Base-by-base conservation (phyloP, 306 rosid species). In the Acacia melanoxylon region DNA sequence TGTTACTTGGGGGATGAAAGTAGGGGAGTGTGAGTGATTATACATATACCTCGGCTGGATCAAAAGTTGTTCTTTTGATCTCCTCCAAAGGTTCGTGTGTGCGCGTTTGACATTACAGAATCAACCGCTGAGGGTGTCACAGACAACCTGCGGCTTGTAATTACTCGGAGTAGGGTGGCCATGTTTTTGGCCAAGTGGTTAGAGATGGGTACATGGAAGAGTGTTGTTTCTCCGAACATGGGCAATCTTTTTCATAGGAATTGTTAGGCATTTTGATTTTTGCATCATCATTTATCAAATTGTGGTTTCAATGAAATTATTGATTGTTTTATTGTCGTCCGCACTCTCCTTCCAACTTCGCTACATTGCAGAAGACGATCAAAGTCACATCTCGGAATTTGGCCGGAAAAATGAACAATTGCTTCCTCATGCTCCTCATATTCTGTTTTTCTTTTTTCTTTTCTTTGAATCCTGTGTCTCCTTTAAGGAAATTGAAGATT, bases 1-100 rank as follows among this genome's bases (percentile, higher is more conserved):
- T 13, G 69, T 81, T 41, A 20, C 2, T 61, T 11, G 63, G 75
- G 42, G 72, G 15, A 83, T 35, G 35, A 56, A 41, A 59, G 33
- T 79, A 78, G 54, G 77, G 74, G 31, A 70, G 70, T 74, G 76
- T 45, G 80, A 63, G 70, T 20, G 42, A 62, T 45, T 71, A 22
- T 74, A 61, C 77, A 73, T 59, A 74, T 25, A 14, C 56, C 69
- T 56, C 33, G 56, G 84, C 70, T 74, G 58, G 77, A 70, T 84
- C 78, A 82, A 37, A 6, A 48, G 76, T 40, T 69, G 75, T 65
- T 42, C 58, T 59, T 22, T 82, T 79, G 29, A 44, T 70, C 73
- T 46, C 44, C 56, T 72, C 68, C 66, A 80, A 88, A 75, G 4
- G 86, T 74, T 65, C 45, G 4, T 10, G 76, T 45, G 72, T 29